phyloP scores from a whole-genome alignment of 441 rosid species.

The Populus hybrid region DNA sequence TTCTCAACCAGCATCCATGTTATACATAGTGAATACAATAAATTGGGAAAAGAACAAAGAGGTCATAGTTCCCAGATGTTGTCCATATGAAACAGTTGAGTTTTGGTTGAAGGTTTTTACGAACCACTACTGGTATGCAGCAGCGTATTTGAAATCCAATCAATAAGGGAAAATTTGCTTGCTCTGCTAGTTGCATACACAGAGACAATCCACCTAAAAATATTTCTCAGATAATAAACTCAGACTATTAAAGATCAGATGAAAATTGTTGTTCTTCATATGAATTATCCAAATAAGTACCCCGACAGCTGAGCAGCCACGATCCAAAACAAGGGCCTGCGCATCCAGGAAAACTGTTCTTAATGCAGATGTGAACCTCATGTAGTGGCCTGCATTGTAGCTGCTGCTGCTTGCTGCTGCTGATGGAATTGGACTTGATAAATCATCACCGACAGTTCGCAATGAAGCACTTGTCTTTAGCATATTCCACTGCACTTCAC shows the following conservation, averaged over 20 bases:
- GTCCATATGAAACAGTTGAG: not conserved
- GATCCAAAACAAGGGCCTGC: not conserved
- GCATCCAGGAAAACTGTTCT: too few species aligned
- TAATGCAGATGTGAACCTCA: too few species aligned
- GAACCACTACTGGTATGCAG: not conserved
- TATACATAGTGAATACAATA: too few species aligned
- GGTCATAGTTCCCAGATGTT: not conserved
- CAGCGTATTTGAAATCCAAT: not conserved
- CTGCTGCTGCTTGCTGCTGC: not conserved
- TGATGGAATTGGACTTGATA: not conserved
- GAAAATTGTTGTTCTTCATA: not conserved
- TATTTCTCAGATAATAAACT: not conserved
- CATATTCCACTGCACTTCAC: constrained; percentile 15
- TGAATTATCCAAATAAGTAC: not conserved
- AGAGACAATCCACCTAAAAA: not conserved
- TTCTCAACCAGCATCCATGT: not conserved
- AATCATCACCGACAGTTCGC: not conserved
- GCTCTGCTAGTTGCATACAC: not conserved
- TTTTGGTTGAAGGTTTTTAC: not conserved
- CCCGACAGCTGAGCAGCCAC: not conserved
- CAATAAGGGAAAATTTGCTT: not conserved
- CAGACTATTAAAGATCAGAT: not conserved
- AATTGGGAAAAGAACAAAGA: not conserved
- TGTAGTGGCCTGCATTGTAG: not conserved
- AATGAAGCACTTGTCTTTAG: not conserved